phyloP scores from a whole-genome alignment of 1,284 basidiomycete species.

The Singerocomus rubriflavus region DNA sequence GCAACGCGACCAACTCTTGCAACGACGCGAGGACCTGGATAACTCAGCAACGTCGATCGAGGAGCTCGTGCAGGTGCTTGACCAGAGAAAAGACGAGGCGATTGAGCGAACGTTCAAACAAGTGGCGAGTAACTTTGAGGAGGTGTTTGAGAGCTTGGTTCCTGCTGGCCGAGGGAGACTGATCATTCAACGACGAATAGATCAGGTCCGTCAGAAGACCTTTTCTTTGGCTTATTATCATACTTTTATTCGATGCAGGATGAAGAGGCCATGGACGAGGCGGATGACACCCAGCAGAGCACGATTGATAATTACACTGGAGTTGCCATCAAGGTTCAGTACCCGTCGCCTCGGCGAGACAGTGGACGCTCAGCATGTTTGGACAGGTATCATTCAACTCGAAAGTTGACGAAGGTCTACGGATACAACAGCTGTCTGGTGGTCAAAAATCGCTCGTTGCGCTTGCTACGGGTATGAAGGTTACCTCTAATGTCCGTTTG shows the following conservation, averaged over 20 bases:
- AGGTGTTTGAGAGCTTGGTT: conserved; percentile 97
- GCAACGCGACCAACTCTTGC: conserved; percentile 88
- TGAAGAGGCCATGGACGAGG: conserved; percentile 66
- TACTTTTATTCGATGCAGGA: conserved; percentile 41
- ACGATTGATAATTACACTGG: conserved; percentile 95
- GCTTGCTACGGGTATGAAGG: conserved; percentile 73
- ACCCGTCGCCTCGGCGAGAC: background rate
- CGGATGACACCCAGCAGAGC: conserved; percentile 67
- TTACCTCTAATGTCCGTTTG: background rate
- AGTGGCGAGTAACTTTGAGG: conserved; percentile 94
- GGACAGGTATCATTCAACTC: conserved; percentile 98
- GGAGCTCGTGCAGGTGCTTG: conserved; percentile 92
- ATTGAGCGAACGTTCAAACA: conserved; percentile 99
- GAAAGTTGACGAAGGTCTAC: conserved; percentile 92
- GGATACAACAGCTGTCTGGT: conserved; percentile 96
- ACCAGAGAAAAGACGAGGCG: conserved; percentile 97
- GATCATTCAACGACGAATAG: conserved; percentile 88
- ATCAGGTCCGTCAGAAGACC: conserved; percentile 55
- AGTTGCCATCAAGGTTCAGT: conserved; percentile 82
- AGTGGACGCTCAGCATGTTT: background rate
- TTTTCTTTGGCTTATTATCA: background rate
- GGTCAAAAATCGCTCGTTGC: conserved; percentile 98
- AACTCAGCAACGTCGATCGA: conserved; percentile 87
- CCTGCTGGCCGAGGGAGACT: conserved; percentile 89
- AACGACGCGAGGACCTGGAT: conserved; percentile 88